Evolutionary conservation across 805 yeast genomes (phyloP).

Genomic region (Nakazawaea anatomiae): DNA sequence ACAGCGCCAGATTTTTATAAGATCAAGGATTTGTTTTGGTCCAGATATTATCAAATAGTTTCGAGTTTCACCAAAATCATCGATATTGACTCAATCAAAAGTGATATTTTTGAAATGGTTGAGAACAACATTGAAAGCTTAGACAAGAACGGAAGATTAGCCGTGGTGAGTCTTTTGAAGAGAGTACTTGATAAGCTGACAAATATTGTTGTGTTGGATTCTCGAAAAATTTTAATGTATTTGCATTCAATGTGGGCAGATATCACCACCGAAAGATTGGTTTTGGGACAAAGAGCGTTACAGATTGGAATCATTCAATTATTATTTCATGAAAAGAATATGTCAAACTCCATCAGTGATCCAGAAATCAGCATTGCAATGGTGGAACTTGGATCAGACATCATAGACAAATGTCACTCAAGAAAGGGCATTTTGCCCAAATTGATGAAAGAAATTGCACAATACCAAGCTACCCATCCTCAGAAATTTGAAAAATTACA

Average conservation of each 20-base stretch:
- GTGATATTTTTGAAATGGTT: background rate
- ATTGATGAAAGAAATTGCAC: slow-evolving; percentile 40
- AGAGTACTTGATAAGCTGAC: slow-evolving; percentile 7
- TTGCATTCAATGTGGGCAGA: slow-evolving; percentile 50
- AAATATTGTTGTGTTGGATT: slow-evolving; percentile 12
- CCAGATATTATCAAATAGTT: slow-evolving; percentile 20
- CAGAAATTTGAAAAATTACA: slow-evolving; percentile 29
- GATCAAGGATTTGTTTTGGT: slow-evolving; percentile 32
- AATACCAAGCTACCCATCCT: slow-evolving; percentile 31
- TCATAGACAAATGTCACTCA: slow-evolving; percentile 45
- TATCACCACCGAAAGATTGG: slow-evolving; percentile 51
- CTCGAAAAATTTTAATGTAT: slow-evolving; percentile 22
- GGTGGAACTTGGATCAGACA: slow-evolving; percentile 31
- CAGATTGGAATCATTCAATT: slow-evolving; percentile 55
- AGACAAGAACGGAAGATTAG: slow-evolving; percentile 12
- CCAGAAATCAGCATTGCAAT: slow-evolving; percentile 23
- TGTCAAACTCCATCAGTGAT: slow-evolving; percentile 30
- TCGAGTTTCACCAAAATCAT: background rate
- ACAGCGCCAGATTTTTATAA: slow-evolving; percentile 33
- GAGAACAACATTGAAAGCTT: slow-evolving; percentile 1
- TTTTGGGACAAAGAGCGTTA: slow-evolving; percentile 57
- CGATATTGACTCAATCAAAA: background rate
- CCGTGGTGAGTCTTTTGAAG: slow-evolving; percentile 12
- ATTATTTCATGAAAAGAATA: slow-evolving; percentile 34
- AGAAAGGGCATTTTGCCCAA: slow-evolving; percentile 67